Evolutionary conservation across 306 rosid species (phyloP).

Genomic region (Prunus fruticosa): DNA sequence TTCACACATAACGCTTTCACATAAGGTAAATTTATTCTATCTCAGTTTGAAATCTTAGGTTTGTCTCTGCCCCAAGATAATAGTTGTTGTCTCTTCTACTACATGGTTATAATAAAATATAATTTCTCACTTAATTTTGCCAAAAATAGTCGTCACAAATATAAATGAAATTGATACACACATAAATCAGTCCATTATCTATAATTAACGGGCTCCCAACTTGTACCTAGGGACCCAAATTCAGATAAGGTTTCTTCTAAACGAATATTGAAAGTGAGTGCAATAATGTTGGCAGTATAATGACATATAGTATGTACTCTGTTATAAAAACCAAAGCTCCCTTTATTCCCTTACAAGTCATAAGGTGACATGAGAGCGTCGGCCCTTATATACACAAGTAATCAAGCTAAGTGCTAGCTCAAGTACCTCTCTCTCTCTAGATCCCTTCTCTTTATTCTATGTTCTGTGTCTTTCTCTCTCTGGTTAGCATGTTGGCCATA

Average conservation of each 20-base stretch:
- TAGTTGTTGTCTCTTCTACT: no score
- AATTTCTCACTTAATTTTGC: neutral
- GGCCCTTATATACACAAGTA: neutral
- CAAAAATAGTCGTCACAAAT: neutral
- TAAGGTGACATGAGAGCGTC: neutral
- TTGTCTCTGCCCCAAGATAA: no score
- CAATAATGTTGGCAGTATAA: neutral
- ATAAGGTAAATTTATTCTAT: no score
- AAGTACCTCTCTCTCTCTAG: neutral
- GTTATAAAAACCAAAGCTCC: neutral
- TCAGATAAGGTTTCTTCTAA: neutral
- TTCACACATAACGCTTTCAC: no score
- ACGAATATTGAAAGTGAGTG: neutral
- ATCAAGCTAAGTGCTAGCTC: neutral
- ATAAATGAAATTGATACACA: neutral
- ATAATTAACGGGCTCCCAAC: neutral
- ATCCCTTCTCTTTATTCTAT: neutral
- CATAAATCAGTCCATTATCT: neutral
- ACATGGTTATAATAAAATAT: neutral
- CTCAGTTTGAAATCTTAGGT: no score
- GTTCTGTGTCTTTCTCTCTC: neutral
- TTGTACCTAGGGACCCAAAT: neutral
- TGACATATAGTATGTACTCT: neutral
- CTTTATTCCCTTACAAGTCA: conserved; percentile 6
- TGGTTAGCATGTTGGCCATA: neutral